Percentiles rank a stretch among this genome's conserved stretches.
These are phyloP conservation scores for Apiotrichum akiyoshidainum DNA, from an alignment of 1,284 basidiomycete species.

Conservation along the genomic window DNA sequence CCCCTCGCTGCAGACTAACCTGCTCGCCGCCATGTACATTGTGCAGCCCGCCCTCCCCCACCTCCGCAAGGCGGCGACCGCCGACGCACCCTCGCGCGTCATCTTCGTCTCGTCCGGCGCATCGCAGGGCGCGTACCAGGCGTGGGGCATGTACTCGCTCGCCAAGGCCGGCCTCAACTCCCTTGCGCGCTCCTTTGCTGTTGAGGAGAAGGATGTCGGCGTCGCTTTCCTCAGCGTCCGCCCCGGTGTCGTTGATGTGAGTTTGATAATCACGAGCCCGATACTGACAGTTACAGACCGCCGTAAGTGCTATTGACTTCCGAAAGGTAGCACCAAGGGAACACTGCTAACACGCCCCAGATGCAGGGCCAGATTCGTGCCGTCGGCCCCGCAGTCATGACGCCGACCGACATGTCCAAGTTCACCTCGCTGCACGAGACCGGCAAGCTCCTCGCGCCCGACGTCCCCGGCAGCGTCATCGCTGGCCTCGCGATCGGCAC, in stretches of 20 bases:
- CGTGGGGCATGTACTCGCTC: constrained; percentile 55
- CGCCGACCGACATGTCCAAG: constrained; percentile 43
- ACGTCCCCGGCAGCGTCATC: constrained; percentile 53
- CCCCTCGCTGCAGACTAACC: constrained; percentile 52
- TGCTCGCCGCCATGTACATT: constrained; percentile 54
- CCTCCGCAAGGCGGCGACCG: constrained; percentile 44
- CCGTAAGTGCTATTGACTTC: constrained; percentile 5
- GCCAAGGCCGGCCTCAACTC: constrained; percentile 56
- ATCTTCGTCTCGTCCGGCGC: constrained; percentile 57
- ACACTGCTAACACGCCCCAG: constrained; percentile 20
- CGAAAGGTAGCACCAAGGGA: background rate
- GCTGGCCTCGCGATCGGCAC: constrained; percentile 53
- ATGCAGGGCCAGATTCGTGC: constrained; percentile 50
- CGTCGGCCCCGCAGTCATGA: constrained; percentile 48
- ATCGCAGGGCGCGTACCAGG: constrained; percentile 50
- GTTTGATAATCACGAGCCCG: constrained; percentile 8
- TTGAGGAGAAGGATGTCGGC: constrained; percentile 51
- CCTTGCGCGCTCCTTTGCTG: constrained; percentile 53
- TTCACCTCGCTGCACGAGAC: constrained; percentile 52
- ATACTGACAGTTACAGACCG: constrained; percentile 17
- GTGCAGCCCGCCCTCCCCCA: constrained; percentile 53
- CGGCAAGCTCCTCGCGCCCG: constrained; percentile 52
- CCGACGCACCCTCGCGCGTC: constrained; percentile 40
- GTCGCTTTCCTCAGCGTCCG: constrained; percentile 53
- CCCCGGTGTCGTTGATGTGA: constrained; percentile 56